phyloP scores from a whole-genome alignment of 1,284 basidiomycete species.

The Leucoagaricus sp. region DNA sequence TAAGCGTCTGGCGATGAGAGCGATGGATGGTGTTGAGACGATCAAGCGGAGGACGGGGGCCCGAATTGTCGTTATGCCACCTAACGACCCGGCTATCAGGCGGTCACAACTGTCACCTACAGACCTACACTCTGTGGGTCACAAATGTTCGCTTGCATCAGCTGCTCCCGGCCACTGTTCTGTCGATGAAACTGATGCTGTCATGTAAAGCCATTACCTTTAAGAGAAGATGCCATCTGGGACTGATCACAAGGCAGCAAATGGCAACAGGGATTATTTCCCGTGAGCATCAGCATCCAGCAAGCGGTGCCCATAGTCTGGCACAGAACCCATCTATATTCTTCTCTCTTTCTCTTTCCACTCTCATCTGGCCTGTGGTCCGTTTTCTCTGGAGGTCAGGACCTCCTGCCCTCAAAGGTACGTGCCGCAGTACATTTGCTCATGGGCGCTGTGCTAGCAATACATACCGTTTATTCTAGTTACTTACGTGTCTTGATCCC shows the following conservation, averaged over 20 bases:
- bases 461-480: not conserved
- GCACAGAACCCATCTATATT: not conserved
- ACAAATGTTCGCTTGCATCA: not conserved
- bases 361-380: not conserved
- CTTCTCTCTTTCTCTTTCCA: not conserved
- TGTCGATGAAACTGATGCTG: conserved; percentile 14
- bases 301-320: not conserved
- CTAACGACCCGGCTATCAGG: not conserved
- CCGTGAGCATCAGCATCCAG: conserved; percentile 1
- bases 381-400: conserved; percentile 6
- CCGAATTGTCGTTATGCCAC: not conserved
- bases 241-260: not conserved
- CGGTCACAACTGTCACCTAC: not conserved
- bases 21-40: no score
- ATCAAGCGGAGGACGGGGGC: no score
- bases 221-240: not conserved
- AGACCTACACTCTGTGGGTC: not conserved
- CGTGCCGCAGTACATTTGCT: not conserved
- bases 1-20: no score
- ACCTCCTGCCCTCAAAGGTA: conserved; percentile 12
- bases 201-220: not conserved
- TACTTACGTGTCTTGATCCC: not conserved
- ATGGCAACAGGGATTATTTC: conserved; percentile 12
- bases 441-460: not conserved
- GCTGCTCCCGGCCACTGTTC: not conserved